Base-by-base conservation (phyloP, 192 early-diverging fungal species). In the Paraglomus brasilianum region DNA sequence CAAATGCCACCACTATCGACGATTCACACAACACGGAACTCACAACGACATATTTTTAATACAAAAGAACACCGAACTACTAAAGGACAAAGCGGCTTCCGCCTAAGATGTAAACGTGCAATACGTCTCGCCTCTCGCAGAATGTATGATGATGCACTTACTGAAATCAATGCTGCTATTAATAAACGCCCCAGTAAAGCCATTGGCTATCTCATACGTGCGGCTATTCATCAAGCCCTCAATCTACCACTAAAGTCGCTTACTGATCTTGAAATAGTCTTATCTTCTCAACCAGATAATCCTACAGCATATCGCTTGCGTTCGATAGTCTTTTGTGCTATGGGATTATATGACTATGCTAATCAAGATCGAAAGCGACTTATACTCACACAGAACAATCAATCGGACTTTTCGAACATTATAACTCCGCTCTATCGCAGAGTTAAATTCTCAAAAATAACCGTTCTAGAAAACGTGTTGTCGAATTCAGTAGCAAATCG, bases 361-460 rank as follows among this genome's bases (percentile, higher is more conserved):
- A 17, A 30, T 56, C 11, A 11, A 21, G 21, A 56, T 21, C 36
- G 17, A 30, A 30, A 56, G 7, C 17, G 36, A 56, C 53, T 56
- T 56, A 24, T 56, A 30, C 30, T 30, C 30, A 30, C 30, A 30
- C 30, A 30, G 30, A 30, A 30, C 30, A 30, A 30, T 56, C 53
- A 21, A 56, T 56, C 9, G 1, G 21, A 56, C 21, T 10, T 22
- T 56, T 30, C 10, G 4, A 21, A 56, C 53, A 11, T 10, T 10
- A 56, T 22, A 11, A 21, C 36, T 22, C 19, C 17, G 21, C 17
- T 11, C 1, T 21, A 24, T 17, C 53, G 36, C 11, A 17, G 21
- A 17, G 9, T 56, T 11, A 56, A 56, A 56, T 56, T 56, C 21
- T 56, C 53, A 30, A 56, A 56, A 56, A 56, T 30, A 30, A 30